Evolutionary conservation across 208 protist species (phyloP), one percentile per base, ranked within the genome.

Genomic region (Acanthamoeba triangularis): DNA sequence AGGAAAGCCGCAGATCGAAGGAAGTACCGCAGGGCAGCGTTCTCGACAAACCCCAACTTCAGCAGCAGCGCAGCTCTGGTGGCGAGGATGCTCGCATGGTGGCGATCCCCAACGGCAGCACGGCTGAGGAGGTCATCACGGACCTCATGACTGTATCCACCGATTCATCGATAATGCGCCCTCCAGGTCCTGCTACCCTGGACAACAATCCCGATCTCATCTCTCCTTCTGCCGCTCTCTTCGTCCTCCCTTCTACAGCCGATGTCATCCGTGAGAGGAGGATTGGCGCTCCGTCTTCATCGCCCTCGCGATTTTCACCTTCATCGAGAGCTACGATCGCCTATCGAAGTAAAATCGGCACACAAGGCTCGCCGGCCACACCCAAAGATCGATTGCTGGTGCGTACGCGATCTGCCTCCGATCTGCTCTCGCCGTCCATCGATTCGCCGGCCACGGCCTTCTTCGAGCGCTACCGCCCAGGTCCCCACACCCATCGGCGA

Each of bases 381-480:
- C 44, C 80, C 23, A 49, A 56, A 28, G 41, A 88, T 28, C 80
- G 80, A 28, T 37, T 65, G 41, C 44, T 88, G 80, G n/a, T 88
- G 5, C 80, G 80, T 35, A 88, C 80, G 28, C 23, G 80, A 56
- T 88, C 80, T 59, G 80, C 44, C 0, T 33, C 33, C 11, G 49
- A 65, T 37, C 16, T 41, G 67, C 67, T 44, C 54, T 63, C 44
- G 23, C 54, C 80, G 8, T 88, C 33, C 13, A 8, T 88, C 13
- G 49, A 65, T 54, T 47, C 41, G n/a, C 33, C 80, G 0, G 8
- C 80, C 28, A 65, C 44, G 20, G 80, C 80, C 80, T 88, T 65
- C 41, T 88, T 88, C 30, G 80, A 88, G 49, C 44, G 80, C 44
- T 88, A 88, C 54, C 80, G 80, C 33, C 80, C 80, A 33, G 16